Evolutionary conservation across 306 rosid genomes (phyloP).

Genomic region (Oxytropis ochrocephala): DNA sequence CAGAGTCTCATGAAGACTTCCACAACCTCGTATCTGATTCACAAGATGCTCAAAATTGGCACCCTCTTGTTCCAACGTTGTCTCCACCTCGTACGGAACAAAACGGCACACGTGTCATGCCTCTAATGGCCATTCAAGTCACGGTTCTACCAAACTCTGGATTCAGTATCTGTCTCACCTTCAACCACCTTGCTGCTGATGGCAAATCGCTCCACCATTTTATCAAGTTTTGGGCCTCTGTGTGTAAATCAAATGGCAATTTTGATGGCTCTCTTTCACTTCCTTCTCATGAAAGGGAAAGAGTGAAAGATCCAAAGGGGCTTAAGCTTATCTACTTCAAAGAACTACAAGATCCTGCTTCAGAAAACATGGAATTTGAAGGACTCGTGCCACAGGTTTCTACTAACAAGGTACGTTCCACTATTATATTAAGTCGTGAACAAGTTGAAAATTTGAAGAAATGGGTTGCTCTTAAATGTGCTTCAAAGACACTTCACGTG

Average conservation of each 20-base stretch:
- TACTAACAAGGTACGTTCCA: slow-evolving; percentile 7
- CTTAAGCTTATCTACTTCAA: background rate
- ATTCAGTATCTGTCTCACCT: background rate
- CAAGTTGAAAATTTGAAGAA: slow-evolving; percentile 19
- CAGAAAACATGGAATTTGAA: background rate
- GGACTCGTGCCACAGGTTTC: background rate
- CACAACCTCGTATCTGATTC: slow-evolving; percentile 2
- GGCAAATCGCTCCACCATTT: slow-evolving; percentile 29
- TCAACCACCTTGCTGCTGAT: slow-evolving; percentile 12
- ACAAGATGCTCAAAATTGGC: slow-evolving; percentile 8
- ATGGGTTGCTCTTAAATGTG: background rate
- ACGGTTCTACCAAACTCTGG: slow-evolving; percentile 20
- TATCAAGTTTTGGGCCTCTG: slow-evolving; percentile 31
- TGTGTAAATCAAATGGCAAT: slow-evolving; percentile 8
- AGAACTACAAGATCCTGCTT: background rate
- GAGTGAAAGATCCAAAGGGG: slow-evolving; percentile 22
- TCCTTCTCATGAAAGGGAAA: slow-evolving; percentile 19
- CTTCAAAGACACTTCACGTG: background rate
- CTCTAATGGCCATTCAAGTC: slow-evolving; percentile 25
- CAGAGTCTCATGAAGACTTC: background rate
- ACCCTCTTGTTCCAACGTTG: slow-evolving; percentile 1
- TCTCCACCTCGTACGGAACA: background rate
- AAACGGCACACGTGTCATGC: background rate
- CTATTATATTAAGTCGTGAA: background rate
- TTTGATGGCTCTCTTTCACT: background rate